A percentile compares a stretch with the other conserved stretches of the same genome.
phyloP scores from a whole-genome alignment of 1,284 basidiomycete species.

The Cutaneotrichosporon cutaneum region DNA sequence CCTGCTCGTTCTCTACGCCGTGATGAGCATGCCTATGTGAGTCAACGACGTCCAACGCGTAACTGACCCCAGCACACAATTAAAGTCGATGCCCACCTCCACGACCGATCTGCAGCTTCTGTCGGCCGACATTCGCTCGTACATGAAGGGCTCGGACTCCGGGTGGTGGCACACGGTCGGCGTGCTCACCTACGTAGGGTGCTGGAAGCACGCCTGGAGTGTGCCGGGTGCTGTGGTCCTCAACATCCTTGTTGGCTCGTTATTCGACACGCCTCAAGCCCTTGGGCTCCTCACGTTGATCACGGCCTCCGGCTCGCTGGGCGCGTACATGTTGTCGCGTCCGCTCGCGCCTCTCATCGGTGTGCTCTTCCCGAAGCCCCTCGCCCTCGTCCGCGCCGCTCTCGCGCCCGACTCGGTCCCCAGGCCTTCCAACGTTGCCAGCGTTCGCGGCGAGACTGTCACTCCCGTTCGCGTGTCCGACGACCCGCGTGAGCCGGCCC shows the following conservation, averaged over 20 bases:
- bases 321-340: constrained; percentile 71
- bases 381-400: constrained; percentile 62
- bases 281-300: constrained; percentile 74
- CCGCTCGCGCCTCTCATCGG: constrained; percentile 81
- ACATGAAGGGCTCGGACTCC: constrained; percentile 46
- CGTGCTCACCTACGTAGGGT: constrained; percentile 77
- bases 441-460: constrained; percentile 43
- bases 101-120: constrained; percentile 53
- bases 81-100: constrained; percentile 50
- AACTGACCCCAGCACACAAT: constrained; percentile 37
- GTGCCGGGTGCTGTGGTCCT: constrained; percentile 85
- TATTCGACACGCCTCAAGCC: constrained; percentile 76
- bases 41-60: constrained; percentile 15
- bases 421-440: neutral
- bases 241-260: constrained; percentile 85
- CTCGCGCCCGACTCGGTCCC: constrained; percentile 42
- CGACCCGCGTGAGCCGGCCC: constrained; percentile 31
- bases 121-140: constrained; percentile 49
- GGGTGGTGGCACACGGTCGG: constrained; percentile 58
- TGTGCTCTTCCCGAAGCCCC: constrained; percentile 73
- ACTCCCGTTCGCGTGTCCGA: constrained; percentile 41
- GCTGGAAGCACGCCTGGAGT: constrained; percentile 95
- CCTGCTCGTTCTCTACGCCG: constrained; percentile 42
- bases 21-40: constrained; percentile 52
- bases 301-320: constrained; percentile 79